A percentile compares a stretch with the other conserved stretches of the same genome.
These are phyloP conservation scores for Batrachochytrium dendrobatidis DNA, from an alignment of 371 early-diverging fungal species.

Conservation along the genomic window DNA sequence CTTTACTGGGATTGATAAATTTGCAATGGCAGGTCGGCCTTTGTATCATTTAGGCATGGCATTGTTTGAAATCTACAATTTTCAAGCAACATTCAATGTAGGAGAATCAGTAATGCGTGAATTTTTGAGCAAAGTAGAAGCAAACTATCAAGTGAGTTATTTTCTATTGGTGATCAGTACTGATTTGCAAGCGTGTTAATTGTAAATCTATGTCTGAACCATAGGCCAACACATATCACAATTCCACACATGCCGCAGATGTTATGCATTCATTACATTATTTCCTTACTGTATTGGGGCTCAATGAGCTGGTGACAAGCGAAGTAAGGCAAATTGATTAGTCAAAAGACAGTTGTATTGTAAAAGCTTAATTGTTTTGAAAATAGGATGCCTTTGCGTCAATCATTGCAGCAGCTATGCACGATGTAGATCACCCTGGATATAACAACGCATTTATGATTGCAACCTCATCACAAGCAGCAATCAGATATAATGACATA, in stretches of 20 bases:
- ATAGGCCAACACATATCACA: constrained; percentile 34
- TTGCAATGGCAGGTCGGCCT: constrained; percentile 28
- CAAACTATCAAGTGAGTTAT: constrained; percentile 19
- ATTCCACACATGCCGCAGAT: constrained; percentile 44
- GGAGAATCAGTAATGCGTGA: constrained; percentile 19
- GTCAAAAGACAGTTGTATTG: neutral
- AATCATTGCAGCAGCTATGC: constrained; percentile 41
- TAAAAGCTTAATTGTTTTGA: neutral
- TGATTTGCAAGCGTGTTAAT: too few species aligned
- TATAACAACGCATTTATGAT: constrained; percentile 39
- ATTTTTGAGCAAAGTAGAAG: constrained; percentile 30
- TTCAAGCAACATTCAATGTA: constrained; percentile 20
- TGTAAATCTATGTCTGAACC: neutral
- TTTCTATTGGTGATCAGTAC: too few species aligned
- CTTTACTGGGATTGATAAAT: neutral
- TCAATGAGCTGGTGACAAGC: constrained; percentile 14
- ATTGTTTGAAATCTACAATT: constrained; percentile 20
- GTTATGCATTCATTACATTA: constrained; percentile 41
- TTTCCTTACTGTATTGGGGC: constrained; percentile 23
- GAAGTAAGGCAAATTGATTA: constrained; percentile 13
- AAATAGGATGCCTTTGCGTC: constrained; percentile 30
- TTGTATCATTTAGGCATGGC: constrained; percentile 25
- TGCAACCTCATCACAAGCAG: constrained; percentile 21
- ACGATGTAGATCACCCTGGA: constrained; percentile 43
- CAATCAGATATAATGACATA: constrained; percentile 40